A percentile compares a stretch with the other conserved stretches of the same genome.
These are phyloP conservation scores for Rosa rugosa DNA, from an alignment of 306 rosid genomes.

Conservation along the genomic window DNA sequence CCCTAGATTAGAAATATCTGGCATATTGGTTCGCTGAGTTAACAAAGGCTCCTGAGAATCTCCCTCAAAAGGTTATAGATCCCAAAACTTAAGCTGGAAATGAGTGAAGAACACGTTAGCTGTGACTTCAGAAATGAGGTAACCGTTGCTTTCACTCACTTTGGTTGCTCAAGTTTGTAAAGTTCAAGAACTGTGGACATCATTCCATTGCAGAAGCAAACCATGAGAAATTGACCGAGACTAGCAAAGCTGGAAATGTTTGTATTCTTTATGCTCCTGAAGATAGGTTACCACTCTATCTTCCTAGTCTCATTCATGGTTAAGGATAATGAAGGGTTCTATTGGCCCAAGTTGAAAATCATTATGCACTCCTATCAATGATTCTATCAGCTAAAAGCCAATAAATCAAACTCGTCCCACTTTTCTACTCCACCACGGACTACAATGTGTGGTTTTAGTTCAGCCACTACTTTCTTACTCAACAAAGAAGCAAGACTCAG, in stretches of 20 bases:
- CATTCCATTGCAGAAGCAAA: background rate
- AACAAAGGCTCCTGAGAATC: background rate
- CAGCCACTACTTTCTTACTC: slow-evolving; percentile 5
- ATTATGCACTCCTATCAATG: background rate
- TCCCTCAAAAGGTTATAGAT: background rate
- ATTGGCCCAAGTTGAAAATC: background rate
- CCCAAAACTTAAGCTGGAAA: background rate
- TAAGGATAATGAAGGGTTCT: background rate
- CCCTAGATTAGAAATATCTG: background rate
- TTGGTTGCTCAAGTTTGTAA: background rate
- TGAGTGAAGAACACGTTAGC: background rate
- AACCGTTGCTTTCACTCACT: background rate
- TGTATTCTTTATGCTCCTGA: background rate
- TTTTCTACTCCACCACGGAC: slow-evolving; percentile 3
- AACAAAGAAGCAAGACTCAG: slow-evolving; percentile 6
- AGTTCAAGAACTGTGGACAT: background rate
- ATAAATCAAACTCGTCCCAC: slow-evolving; percentile 12
- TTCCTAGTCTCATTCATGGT: slow-evolving; percentile 3
- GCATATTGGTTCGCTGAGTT: background rate
- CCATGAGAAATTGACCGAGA: background rate
- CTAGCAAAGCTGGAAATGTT: background rate
- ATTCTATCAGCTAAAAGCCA: slow-evolving; percentile 7
- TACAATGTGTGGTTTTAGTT: background rate
- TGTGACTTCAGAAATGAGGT: background rate
- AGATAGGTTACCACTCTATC: background rate